phyloP scores from a whole-genome alignment of 768 basidiomycete genomes.

The Tricholoma saponaceum region DNA sequence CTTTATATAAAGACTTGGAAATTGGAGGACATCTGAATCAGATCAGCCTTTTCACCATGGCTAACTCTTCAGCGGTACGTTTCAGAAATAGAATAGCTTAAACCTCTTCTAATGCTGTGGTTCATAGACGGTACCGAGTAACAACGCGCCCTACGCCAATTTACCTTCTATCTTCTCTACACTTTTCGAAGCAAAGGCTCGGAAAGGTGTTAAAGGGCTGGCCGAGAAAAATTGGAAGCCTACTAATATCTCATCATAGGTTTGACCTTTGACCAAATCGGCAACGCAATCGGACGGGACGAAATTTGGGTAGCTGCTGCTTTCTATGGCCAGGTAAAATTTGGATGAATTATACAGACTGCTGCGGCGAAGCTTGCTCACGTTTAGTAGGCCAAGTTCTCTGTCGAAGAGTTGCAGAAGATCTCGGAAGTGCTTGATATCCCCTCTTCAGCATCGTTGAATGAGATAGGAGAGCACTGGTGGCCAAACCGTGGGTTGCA shows the following conservation, averaged over 20 bases:
- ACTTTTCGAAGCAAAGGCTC: conserved; percentile 65
- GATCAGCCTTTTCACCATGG: conserved; percentile 25
- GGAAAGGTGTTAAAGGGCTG: conserved; percentile 61
- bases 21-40: not conserved
- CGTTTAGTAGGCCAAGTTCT: conserved; percentile 60
- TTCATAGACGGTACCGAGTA: conserved; percentile 37
- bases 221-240: too few species aligned
- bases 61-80: conserved; percentile 22
- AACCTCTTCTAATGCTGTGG: not conserved
- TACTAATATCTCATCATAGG: too few species aligned
- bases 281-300: conserved; percentile 27
- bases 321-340: too few species aligned
- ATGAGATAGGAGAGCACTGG: conserved; percentile 60
- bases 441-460: conserved; percentile 29
- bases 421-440: conserved; percentile 51
- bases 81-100: not conserved
- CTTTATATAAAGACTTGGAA: too few species aligned
- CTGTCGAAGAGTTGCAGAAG: conserved; percentile 50
- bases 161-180: conserved; percentile 46
- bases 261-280: too few species aligned
- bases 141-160: conserved; percentile 40
- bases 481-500: conserved; percentile 72
- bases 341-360: too few species aligned
- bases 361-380: not conserved
- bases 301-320: conserved; percentile 45